Evolutionary conservation across 768 basidiomycete genomes (phyloP).

Genomic region (Panaeolus papilionaceus): DNA sequence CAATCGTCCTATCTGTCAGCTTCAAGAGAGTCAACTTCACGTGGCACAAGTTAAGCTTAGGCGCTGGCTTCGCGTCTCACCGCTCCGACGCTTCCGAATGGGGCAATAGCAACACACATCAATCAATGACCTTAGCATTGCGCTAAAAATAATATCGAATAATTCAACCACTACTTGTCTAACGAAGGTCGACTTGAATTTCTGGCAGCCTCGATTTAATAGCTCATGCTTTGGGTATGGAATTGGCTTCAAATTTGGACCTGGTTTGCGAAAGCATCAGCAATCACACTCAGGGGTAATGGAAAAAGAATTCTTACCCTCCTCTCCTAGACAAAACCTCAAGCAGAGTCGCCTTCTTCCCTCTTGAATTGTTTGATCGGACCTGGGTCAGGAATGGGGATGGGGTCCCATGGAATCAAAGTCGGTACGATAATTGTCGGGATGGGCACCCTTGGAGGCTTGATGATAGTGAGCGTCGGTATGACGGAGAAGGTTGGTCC

Average conservation of each 20-base stretch:
- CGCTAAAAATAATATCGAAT: background rate
- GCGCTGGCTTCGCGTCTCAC: background rate
- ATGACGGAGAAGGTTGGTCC: background rate
- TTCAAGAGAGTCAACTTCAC: background rate
- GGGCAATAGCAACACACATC: background rate
- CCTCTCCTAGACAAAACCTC: background rate
- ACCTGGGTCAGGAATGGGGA: background rate
- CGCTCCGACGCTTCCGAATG: background rate
- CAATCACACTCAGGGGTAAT: background rate
- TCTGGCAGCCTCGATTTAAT: background rate
- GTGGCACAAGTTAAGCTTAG: background rate
- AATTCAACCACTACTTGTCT: background rate
- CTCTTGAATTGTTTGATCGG: constrained; percentile 6
- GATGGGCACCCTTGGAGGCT: background rate
- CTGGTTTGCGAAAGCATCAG: background rate
- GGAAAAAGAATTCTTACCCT: background rate
- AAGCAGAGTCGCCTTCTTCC: background rate
- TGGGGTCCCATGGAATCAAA: constrained; percentile 3
- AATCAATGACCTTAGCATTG: background rate
- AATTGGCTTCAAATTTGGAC: background rate
- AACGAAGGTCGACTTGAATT: background rate
- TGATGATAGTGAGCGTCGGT: background rate
- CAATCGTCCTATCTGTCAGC: too few species aligned
- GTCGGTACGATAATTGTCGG: background rate
- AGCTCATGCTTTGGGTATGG: background rate